A percentile compares a stretch with the other conserved stretches of the same genome.
Evolutionary conservation across 1,139 yeast species (phyloP).

Genomic region (Suhomyces bokatorum): DNA sequence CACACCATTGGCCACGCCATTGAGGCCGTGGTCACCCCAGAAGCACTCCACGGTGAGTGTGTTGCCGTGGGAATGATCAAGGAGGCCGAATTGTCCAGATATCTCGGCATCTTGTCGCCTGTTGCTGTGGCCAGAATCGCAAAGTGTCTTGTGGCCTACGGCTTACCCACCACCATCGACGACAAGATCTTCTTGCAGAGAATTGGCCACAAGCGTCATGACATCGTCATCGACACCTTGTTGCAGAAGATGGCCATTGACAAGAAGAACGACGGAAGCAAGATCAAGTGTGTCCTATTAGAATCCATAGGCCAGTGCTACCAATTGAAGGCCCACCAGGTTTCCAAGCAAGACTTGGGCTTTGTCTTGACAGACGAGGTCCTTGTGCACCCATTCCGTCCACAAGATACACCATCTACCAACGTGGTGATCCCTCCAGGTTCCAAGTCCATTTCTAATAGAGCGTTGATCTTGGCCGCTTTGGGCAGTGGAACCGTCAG

Average conservation of each 20-base stretch:
- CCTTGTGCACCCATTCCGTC: slow-evolving; percentile 57
- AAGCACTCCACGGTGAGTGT: slow-evolving; percentile 97
- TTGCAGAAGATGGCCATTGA: slow-evolving; percentile 90
- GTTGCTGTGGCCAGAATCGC: slow-evolving; percentile 91
- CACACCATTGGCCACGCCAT: slow-evolving; percentile 98
- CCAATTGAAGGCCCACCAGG: slow-evolving; percentile 85
- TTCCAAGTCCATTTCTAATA: slow-evolving; percentile 91
- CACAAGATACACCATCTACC: slow-evolving; percentile 38
- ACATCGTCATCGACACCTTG: slow-evolving; percentile 70
- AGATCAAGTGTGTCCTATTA: slow-evolving; percentile 82
- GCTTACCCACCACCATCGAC: slow-evolving; percentile 75
- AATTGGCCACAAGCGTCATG: slow-evolving; percentile 57
- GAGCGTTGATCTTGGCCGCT: slow-evolving; percentile 92
- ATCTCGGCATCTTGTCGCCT: slow-evolving; percentile 83
- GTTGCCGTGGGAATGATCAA: slow-evolving; percentile 91
- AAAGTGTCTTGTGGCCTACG: slow-evolving; percentile 81
- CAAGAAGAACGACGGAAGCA: slow-evolving; percentile 91
- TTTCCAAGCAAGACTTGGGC: slow-evolving; percentile 76
- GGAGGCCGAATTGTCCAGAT: slow-evolving; percentile 93
- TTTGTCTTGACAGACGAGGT: slow-evolving; percentile 85
- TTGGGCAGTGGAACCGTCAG: slow-evolving; percentile 83
- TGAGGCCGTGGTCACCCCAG: slow-evolving; percentile 94
- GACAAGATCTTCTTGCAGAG: slow-evolving; percentile 67
- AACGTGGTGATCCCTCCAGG: slow-evolving; percentile 84
- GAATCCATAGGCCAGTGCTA: slow-evolving; percentile 85